Evolutionary conservation across 768 basidiomycete genomes (phyloP), one percentile per base, ranked within the genome.

Genomic region (Dendrothele bispora): DNA sequence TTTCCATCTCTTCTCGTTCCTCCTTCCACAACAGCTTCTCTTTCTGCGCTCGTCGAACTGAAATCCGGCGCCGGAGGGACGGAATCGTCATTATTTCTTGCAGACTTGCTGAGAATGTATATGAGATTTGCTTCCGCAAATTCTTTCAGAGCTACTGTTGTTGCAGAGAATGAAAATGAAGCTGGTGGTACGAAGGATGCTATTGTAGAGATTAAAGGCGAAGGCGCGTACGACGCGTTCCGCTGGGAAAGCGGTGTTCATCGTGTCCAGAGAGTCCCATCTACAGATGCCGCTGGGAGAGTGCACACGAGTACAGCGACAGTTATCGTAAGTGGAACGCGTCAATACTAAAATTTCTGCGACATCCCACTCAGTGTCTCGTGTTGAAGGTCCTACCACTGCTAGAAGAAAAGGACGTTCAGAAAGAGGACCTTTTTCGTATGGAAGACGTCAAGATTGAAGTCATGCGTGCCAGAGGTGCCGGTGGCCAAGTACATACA

Each of bases 161-260:
- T 88, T 11, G 71, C 78, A n/a, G 74, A 75, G 48, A 83, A 78
- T 48, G 75, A 79, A 42, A 69, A 72, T 15, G 78, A 84, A 25
- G 67, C 68, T 5, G 83, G 83, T n/a, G 88, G 90, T 1, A 68
- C 83, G 39, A 87, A 84, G 55, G 89, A 92, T 48, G 91, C 86
- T 5, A 79, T 88, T 17, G 64, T 93, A 7, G 91, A 95, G 59
- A 70, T 95, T 11, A 84, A 84, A 50, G 91, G 91, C 0, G 67
- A 77, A 2, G 86, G 88, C 0, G 84, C 82, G 8, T 98, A 89
- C 56, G 94, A 94, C 49, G 65, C 72, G 1, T 63, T 98, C 44
- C 71, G 84, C 29, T 94, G 87, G 84, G 97, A 99, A 65, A 93
- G 88, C 50, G 97, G 97, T 2, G 93, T 99, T 0, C 97, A 98